Evolutionary conservation across 371 early-diverging fungal genomes (phyloP).

Genomic region (Globomyces sp.): DNA sequence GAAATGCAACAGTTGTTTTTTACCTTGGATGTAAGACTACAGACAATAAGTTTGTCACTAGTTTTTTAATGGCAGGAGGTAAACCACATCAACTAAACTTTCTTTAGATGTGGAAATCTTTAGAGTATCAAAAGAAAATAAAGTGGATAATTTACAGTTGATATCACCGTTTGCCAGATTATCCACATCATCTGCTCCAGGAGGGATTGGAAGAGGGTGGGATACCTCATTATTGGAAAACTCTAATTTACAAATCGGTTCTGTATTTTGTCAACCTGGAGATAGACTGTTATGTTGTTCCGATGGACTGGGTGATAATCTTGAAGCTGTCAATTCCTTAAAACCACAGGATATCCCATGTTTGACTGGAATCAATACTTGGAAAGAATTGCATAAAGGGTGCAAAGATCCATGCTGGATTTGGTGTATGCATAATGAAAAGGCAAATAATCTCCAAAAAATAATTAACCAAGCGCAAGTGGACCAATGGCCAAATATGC

Average conservation of each 20-base stretch:
- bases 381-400: neutral
- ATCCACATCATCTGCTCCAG: slow-evolving; percentile 10
- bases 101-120: neutral
- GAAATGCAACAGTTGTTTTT: neutral
- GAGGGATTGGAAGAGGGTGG: neutral
- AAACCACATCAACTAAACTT: neutral
- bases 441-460: slow-evolving; percentile 2
- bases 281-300: neutral
- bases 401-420: neutral
- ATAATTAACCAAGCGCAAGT: neutral
- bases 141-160: slow-evolving; percentile 4
- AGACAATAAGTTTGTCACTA: neutral
- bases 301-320: slow-evolving; percentile 4
- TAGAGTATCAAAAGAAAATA: neutral
- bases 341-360: neutral
- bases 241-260: slow-evolving; percentile 1
- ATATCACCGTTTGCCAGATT: slow-evolving; percentile 1
- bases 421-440: neutral
- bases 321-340: neutral
- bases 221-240: neutral
- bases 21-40: neutral
- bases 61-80: neutral
- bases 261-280: neutral
- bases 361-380: neutral
- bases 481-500: neutral